Evolutionary conservation across 768 basidiomycete genomes (phyloP).

Genomic region (Porpolomopsis calyptriformis): DNA sequence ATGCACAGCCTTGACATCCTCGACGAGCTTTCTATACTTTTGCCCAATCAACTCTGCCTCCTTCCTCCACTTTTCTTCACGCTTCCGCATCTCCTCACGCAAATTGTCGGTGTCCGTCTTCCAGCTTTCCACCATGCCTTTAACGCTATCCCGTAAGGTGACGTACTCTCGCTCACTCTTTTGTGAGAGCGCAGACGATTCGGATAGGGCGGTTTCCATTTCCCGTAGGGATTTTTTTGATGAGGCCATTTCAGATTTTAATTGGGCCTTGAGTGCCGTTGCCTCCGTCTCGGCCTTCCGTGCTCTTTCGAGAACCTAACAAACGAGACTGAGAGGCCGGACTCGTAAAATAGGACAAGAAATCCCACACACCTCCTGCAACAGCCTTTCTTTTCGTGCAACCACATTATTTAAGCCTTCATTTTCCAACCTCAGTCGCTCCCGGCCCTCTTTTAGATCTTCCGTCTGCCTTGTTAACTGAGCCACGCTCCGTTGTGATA

Average conservation of each 20-base stretch:
- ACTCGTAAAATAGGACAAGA: not conserved
- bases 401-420: constrained; percentile 85
- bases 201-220: constrained; percentile 64
- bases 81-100: constrained; percentile 60
- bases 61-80: constrained; percentile 56
- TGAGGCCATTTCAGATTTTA: constrained; percentile 61
- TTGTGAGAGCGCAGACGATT: constrained; percentile 67
- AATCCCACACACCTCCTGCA: constrained; percentile 61
- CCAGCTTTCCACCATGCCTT: constrained; percentile 62
- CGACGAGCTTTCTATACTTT: constrained; percentile 57
- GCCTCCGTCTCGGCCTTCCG: constrained; percentile 79
- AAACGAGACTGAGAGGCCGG: not conserved
- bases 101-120: constrained; percentile 63
- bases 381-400: constrained; percentile 71
- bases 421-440: constrained; percentile 73
- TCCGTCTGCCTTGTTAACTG: constrained; percentile 79
- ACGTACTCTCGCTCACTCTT: constrained; percentile 79
- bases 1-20: constrained; percentile 50
- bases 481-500: constrained; percentile 76
- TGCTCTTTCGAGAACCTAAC: constrained; percentile 69
- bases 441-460: constrained; percentile 80
- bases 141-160: constrained; percentile 66
- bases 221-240: constrained; percentile 71
- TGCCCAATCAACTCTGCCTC: constrained; percentile 61
- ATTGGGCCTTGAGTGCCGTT: constrained; percentile 50